These are phyloP conservation scores for Volvox carteri DNA, from an alignment of 163 green algal species.

Conservation along the genomic window DNA sequence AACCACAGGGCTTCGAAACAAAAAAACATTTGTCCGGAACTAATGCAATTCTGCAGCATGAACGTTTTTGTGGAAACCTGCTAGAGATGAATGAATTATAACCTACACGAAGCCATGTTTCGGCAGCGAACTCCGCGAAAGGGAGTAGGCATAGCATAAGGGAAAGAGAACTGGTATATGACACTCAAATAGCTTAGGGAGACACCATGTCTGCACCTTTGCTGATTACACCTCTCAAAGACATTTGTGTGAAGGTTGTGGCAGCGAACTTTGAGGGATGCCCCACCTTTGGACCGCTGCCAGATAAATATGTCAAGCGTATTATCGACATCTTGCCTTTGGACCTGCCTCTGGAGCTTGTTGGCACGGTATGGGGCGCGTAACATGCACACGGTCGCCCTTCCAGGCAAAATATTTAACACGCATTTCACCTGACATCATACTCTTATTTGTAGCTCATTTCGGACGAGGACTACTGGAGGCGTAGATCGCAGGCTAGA, in stretches of 20 bases:
- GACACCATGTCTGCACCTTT: slow-evolving; percentile 38
- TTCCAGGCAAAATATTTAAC: no score
- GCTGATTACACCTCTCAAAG: slow-evolving; percentile 51
- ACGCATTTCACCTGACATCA: no score
- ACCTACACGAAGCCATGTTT: slow-evolving; percentile 1
- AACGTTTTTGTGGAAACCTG: no score
- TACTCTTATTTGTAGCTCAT: slow-evolving; percentile 68
- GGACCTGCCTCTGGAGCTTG: slow-evolving; percentile 83
- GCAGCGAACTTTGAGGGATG: slow-evolving; percentile 72
- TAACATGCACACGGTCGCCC: slow-evolving; percentile 20
- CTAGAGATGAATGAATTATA: no score
- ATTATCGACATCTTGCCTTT: slow-evolving; percentile 78
- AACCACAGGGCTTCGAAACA: slow-evolving; percentile 18
- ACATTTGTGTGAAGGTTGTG: slow-evolving; percentile 78
- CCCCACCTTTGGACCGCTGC: slow-evolving; percentile 68
- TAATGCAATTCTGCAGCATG: neutral
- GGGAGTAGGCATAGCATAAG: neutral
- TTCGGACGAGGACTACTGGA: slow-evolving; percentile 86
- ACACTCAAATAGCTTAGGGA: neutral
- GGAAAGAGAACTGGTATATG: no score
- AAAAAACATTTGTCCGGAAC: neutral
- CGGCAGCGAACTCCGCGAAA: neutral
- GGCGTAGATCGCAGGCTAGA: slow-evolving; percentile 63
- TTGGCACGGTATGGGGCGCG: slow-evolving; percentile 66
- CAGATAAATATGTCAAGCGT: slow-evolving; percentile 72